These are phyloP conservation scores for Naganishia friedmannii DNA, from an alignment of 768 basidiomycete species.

Conservation along the genomic window DNA sequence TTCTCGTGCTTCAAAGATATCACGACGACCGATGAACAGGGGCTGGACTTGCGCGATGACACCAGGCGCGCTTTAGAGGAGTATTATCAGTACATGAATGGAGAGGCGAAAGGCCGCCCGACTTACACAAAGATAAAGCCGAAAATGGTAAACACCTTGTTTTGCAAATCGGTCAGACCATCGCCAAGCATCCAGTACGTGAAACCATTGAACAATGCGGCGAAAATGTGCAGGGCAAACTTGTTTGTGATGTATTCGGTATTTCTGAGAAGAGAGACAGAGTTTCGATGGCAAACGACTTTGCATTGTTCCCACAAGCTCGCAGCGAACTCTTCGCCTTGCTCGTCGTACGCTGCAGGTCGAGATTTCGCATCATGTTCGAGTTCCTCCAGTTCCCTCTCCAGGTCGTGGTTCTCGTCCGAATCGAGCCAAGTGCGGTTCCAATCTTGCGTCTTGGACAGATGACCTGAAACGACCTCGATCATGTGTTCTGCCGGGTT, in stretches of 20 bases:
- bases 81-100: constrained; percentile 9
- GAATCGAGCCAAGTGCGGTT: constrained; percentile 74
- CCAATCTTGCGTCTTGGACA: constrained; percentile 76
- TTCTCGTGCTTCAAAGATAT: constrained; percentile 45
- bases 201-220: constrained; percentile 39
- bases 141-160: constrained; percentile 69
- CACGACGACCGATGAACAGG: constrained; percentile 69
- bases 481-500: constrained; percentile 69
- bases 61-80: constrained; percentile 62
- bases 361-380: constrained; percentile 56
- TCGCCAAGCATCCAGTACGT: constrained; percentile 69
- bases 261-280: constrained; percentile 61
- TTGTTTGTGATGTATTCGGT: constrained; percentile 53
- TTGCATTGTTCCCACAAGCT: constrained; percentile 33
- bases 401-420: constrained; percentile 55
- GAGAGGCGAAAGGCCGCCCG: background rate
- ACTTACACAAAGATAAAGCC: constrained; percentile 42
- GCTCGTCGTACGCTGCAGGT: constrained; percentile 53
- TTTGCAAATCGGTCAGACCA: constrained; percentile 66
- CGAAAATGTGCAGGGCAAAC: constrained; percentile 44
- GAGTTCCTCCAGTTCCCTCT: constrained; percentile 55
- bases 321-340: constrained; percentile 38
- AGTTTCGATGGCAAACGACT: constrained; percentile 25
- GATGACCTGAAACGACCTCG: constrained; percentile 62
- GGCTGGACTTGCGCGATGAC: constrained; percentile 77